Conservation (phyloP, 1,139 yeast genomes). For the Geotrichum reessii region DNA sequence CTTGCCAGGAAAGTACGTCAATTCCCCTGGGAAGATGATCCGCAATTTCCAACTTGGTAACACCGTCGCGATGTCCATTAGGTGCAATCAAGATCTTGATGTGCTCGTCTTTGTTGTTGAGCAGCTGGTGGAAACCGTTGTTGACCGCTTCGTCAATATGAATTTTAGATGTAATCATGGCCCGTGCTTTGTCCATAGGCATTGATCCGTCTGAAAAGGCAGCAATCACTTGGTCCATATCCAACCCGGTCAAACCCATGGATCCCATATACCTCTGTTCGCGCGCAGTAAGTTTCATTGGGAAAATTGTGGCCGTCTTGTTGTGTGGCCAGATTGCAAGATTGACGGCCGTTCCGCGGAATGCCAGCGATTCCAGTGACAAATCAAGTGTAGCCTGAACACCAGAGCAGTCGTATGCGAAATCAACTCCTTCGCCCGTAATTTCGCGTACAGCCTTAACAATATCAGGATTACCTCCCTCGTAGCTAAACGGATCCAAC, state of each 20-base stretch:
- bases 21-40: conserved; percentile 13
- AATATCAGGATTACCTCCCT: conserved; percentile 32
- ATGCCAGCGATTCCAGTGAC: conserved; percentile 47
- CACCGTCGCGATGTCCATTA: conserved; percentile 10
- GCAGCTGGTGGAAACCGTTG: conserved; percentile 43
- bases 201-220: conserved; percentile 43
- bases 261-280: conserved; percentile 47
- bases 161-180: conserved; percentile 43
- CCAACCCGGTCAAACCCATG: conserved; percentile 45
- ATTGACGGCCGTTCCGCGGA: conserved; percentile 60
- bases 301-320: conserved; percentile 40
- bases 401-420: conserved; percentile 60
- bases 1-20: conserved; percentile 13
- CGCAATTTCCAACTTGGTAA: conserved; percentile 5
- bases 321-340: conserved; percentile 53
- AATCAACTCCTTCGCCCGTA: conserved; percentile 48
- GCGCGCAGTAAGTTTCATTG: conserved; percentile 43
- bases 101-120: conserved; percentile 43
- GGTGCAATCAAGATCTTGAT: conserved; percentile 46
- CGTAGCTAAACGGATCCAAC: conserved; percentile 29
- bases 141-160: conserved; percentile 42
- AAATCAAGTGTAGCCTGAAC: conserved; percentile 50
- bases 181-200: conserved; percentile 37
- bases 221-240: conserved; percentile 45
- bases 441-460: conserved; percentile 35